Conservation (phyloP, 306 rosid species). For the Cyclanthera cordifolia region DNA sequence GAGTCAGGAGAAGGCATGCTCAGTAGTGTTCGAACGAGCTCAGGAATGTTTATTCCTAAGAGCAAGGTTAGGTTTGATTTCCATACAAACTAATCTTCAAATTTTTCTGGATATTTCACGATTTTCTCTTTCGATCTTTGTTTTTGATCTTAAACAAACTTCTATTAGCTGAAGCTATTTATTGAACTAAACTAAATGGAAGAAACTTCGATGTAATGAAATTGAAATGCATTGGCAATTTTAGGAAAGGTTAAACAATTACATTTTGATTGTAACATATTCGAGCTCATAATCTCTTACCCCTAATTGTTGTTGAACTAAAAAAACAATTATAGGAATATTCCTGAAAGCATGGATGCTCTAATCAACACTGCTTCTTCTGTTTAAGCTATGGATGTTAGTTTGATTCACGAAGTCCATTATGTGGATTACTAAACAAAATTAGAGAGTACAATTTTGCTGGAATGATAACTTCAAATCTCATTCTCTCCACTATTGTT, state of each 20-base stretch:
- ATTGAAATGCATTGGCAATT: not conserved
- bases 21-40: constrained; percentile 86
- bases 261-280: not conserved
- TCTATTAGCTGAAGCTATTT: not conserved
- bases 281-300: no score
- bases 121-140: not conserved
- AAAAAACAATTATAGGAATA: no score
- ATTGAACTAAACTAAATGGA: not conserved
- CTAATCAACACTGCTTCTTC: not conserved
- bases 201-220: not conserved
- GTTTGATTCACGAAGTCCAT: not conserved
- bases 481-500: not conserved
- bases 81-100: not conserved
- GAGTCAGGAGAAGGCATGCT: constrained; percentile 54
- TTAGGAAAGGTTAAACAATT: not conserved
- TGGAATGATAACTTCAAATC: not conserved
- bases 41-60: constrained; percentile 84
- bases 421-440: not conserved
- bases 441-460: not conserved
- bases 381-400: not conserved
- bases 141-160: not conserved
- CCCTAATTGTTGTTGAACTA: no score
- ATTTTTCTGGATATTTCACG: not conserved
- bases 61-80: constrained; percentile 42
- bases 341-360: not conserved